Conservation (phyloP, 768 basidiomycete species). For the Russula abietina region DNA sequence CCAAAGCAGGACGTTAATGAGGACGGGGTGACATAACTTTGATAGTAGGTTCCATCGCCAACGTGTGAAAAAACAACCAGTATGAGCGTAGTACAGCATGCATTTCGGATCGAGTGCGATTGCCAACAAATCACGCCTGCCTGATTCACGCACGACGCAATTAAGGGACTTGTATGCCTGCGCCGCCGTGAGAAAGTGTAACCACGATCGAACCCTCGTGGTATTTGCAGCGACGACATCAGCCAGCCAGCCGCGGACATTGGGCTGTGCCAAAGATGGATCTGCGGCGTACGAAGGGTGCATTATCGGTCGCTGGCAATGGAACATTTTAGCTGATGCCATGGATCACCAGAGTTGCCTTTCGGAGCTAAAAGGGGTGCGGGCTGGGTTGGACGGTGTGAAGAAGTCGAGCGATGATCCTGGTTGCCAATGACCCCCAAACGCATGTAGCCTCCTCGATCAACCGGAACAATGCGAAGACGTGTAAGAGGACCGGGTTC, state of each 20-base stretch:
- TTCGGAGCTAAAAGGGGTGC: constrained; percentile 10
- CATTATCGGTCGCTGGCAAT: constrained; percentile 4
- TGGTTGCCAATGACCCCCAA: constrained; percentile 18
- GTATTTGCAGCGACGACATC: constrained; percentile 2
- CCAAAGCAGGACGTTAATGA: constrained; percentile 1
- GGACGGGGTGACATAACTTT: constrained; percentile 17
- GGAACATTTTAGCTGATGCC: background rate
- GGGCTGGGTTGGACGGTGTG: background rate
- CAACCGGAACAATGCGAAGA: constrained; percentile 19
- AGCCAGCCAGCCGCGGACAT: constrained; percentile 17
- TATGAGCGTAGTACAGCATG: background rate
- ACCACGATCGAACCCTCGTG: background rate
- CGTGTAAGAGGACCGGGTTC: constrained; percentile 5
- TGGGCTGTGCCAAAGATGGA: background rate
- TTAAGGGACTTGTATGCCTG: background rate
- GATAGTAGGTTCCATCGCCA: background rate
- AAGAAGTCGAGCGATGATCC: constrained; percentile 14
- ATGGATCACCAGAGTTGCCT: constrained; percentile 2
- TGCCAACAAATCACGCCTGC: background rate
- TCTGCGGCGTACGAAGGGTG: constrained; percentile 9
- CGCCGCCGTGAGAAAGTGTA: constrained; percentile 13
- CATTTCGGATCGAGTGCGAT: constrained; percentile 9
- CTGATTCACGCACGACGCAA: background rate
- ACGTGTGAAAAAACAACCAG: constrained; percentile 13
- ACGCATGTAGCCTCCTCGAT: constrained; percentile 15